Evolutionary conservation across 1,284 basidiomycete species (phyloP).

Genomic region (Sphagnurus paluster): DNA sequence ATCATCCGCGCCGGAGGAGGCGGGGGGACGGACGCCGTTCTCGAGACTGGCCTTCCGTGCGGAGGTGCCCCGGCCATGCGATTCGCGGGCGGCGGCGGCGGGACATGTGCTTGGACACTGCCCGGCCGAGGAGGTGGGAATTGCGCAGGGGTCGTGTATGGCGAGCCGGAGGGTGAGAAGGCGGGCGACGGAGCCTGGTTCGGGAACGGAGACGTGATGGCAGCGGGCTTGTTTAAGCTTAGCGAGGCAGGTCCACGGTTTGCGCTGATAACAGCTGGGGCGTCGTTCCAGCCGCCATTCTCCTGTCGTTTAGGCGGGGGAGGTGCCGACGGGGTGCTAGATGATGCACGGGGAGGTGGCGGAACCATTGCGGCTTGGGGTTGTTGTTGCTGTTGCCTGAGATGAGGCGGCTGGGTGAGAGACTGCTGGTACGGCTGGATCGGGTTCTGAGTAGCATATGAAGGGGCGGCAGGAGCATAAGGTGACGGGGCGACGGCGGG

Average conservation of each 20-base stretch:
- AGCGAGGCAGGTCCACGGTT: slow-evolving; percentile 56
- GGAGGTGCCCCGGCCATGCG: slow-evolving; percentile 28
- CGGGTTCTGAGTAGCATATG: slow-evolving; percentile 23
- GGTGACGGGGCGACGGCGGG: slow-evolving; percentile 13
- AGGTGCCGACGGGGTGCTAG: slow-evolving; percentile 27
- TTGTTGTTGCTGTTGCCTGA: slow-evolving; percentile 32
- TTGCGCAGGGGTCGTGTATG: slow-evolving; percentile 43
- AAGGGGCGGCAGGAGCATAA: slow-evolving; percentile 18
- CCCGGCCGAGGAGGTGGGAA: slow-evolving; percentile 64
- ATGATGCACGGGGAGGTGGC: slow-evolving; percentile 31
- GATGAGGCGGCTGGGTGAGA: slow-evolving; percentile 39
- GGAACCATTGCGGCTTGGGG: slow-evolving; percentile 19
- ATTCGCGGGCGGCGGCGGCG: slow-evolving; percentile 36
- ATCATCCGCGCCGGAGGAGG: slow-evolving; percentile 42
- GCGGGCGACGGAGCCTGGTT: slow-evolving; percentile 54
- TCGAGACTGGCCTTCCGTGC: slow-evolving; percentile 33
- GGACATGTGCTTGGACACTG: slow-evolving; percentile 54
- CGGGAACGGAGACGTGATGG: slow-evolving; percentile 91
- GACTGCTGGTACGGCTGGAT: slow-evolving; percentile 20
- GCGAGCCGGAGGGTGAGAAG: slow-evolving; percentile 44
- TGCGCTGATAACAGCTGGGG: slow-evolving; percentile 55
- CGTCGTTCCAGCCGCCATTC: slow-evolving; percentile 91
- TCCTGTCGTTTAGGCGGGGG: slow-evolving; percentile 58
- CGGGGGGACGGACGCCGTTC: slow-evolving; percentile 28
- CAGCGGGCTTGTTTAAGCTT: slow-evolving; percentile 53